Base-by-base conservation (phyloP, 331 rosid species). In the Pyracantha coccinea region DNA sequence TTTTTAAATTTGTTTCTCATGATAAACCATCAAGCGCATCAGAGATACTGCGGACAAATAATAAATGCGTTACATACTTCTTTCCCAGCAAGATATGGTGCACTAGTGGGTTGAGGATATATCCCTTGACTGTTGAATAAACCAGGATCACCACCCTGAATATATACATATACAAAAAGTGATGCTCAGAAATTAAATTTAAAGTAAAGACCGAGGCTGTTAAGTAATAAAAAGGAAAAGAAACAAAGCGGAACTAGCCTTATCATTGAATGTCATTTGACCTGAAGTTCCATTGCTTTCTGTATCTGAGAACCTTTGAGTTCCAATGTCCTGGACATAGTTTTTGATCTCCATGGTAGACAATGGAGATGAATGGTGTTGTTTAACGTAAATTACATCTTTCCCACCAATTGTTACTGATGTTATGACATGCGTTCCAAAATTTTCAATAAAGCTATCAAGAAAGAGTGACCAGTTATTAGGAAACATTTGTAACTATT, bases 321-420 rank as follows among this genome's bases (percentile, higher is more conserved):
- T 88, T 70, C 90, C 94, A 69, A 91, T 81, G 62, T 93, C 95
- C 78, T 88, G 88, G 80, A 81, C 81, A 77, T 91, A 93, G 73
- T 80, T 93, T 75, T 93, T 91, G 17, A 93, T 85, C 88, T 93
- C 98, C 83, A 65, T 78, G 74, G 83, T 89, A 68, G 96, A 84
- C 77, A 93, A 77, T 44, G 94, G 83, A 23, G 98, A 93, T 66
- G 91, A 76, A 63, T 84, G 84, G 82, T 89, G 97, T 78, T 91
- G 98, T 84, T 87, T 93, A 27, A 93, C 89, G 68, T 87, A 93
- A 75, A 93, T 88, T 68, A 93, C 90, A 86, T 93, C 98, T 83
- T 91, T 91, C 67, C 98, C 97, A 27, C 98, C 97, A 75, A 93
- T 90, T 27, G 97, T 93, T 79, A 91, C 79, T 31, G 97, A 93